phyloP scores from a whole-genome alignment of 768 basidiomycete species.

The Lactifluus subvellereus region DNA sequence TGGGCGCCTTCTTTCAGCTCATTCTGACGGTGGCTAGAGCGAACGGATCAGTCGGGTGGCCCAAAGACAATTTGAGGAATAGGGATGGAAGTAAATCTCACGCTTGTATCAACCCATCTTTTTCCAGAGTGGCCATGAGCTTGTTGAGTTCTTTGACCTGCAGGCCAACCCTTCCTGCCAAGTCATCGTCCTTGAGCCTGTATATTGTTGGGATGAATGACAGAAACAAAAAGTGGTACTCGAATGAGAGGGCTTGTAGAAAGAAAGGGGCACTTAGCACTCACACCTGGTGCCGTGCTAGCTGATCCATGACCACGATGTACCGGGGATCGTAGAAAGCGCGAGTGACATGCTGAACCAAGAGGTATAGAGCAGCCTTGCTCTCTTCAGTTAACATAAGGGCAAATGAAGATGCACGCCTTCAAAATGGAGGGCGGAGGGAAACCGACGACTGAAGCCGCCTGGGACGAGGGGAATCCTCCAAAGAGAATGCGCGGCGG shows the following conservation, averaged over 20 bases:
- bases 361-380: constrained; percentile 72
- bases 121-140: constrained; percentile 74
- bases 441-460: constrained; percentile 4
- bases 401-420: constrained; percentile 14
- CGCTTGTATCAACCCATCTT: constrained; percentile 75
- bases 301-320: constrained; percentile 89
- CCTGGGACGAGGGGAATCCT: constrained; percentile 1
- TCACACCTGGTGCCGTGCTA: constrained; percentile 91
- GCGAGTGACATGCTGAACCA: constrained; percentile 90
- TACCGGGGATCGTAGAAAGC: constrained; percentile 93
- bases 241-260: constrained; percentile 21
- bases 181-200: constrained; percentile 90
- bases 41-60: neutral
- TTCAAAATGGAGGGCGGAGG: constrained; percentile 1
- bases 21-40: constrained; percentile 74
- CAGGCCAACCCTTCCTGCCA: constrained; percentile 85
- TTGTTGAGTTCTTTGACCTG: constrained; percentile 89
- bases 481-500: neutral
- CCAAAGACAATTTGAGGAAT: neutral
- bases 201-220: constrained; percentile 25
- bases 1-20: constrained; percentile 88
- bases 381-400: constrained; percentile 57
- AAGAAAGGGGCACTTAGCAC: constrained; percentile 38
- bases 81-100: constrained; percentile 34
- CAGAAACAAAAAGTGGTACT: constrained; percentile 20